phyloP scores from a whole-genome alignment of 1,139 yeast genomes.

The Debaryomyces nepalensis region DNA sequence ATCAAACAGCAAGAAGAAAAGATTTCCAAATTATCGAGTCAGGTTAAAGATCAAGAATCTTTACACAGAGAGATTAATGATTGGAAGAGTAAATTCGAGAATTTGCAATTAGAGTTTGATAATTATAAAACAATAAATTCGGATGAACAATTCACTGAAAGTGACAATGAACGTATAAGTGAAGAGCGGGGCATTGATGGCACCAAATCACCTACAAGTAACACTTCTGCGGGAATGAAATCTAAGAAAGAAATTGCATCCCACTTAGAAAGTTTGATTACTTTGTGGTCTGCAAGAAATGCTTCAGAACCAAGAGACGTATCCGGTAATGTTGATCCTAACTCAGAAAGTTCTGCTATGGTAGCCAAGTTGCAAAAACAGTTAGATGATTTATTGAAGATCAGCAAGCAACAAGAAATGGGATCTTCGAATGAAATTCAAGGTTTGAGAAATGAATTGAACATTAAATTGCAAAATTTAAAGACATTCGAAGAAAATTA shows the following conservation, averaged over 20 bases:
- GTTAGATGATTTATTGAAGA: constrained; percentile 48
- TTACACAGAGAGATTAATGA: constrained; percentile 53
- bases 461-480: constrained; percentile 35
- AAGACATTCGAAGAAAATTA: constrained; percentile 59
- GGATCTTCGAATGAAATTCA: constrained; percentile 37
- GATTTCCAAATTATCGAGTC: constrained; percentile 45
- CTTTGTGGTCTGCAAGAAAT: constrained; percentile 35
- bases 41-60: constrained; percentile 49
- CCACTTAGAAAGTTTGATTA: constrained; percentile 45
- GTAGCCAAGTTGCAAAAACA: constrained; percentile 51
- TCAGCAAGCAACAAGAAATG: constrained; percentile 44
- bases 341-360: constrained; percentile 29
- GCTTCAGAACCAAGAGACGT: constrained; percentile 20
- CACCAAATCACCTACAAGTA: constrained; percentile 34
- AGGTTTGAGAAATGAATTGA: constrained; percentile 42
- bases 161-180: constrained; percentile 1
- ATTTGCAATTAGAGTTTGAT: constrained; percentile 50
- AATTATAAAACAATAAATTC: constrained; percentile 44
- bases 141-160: constrained; percentile 37
- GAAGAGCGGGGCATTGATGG: constrained; percentile 25
- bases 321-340: constrained; percentile 15
- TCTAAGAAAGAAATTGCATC: constrained; percentile 42
- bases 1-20: constrained; percentile 58
- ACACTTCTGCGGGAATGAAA: constrained; percentile 25
- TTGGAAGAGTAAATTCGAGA: constrained; percentile 50